Evolutionary conservation across 2,329 filamentous ascomycete species (phyloP), one percentile per base, ranked within the genome.

Genomic region (Colletotrichum coccodes): DNA sequence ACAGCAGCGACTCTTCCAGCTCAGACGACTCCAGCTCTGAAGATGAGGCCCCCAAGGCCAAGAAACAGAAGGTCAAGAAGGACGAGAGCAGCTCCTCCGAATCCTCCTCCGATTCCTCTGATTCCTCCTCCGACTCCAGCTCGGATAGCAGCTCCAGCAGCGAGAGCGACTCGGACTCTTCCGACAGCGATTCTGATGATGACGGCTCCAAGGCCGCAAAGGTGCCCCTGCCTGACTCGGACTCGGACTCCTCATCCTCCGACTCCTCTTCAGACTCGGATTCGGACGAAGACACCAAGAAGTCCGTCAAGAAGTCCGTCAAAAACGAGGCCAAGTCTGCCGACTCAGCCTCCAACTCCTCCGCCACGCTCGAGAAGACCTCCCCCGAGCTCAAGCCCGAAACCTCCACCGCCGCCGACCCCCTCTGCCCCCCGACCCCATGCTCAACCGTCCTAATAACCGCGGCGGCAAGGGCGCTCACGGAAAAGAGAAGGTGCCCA

Each of bases 391-490:
- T 83, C 49, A 81, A 73, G 56, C 75, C 80, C 8, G 42, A 36
- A 23, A 36, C 57, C 18, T 50, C 57, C 9, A 75, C 77, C 44
- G 73, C 76, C 60, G 74, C 77, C 68, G 79, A 82, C 69, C 83
- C 85, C 87, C 87, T 34, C 82, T 89, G 52, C 87, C 87, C 14
- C 87, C 87, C 3, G 82, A 87, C 73, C 86, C 85, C 4, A 71
- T 74, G 56, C 49, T 73, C 18, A 59, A 70, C 63, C 80, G 80
- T 72, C 42, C 68, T 63, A 82, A 83, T 79, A 81, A 82, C 76
- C 76, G 78, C 30, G 77, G 77, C 36, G 63, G 68, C 53, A 74
- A 70, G 56, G 74, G 73, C 60, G 76, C 77, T 72, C 87, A 86
- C 76, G 79, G 80, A 71, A 84, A 87, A 82, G 83, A 85, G 81